These are phyloP conservation scores for Fraxinus quadrangulata DNA, from an alignment of 257 asterid genomes.

Conservation along the genomic window DNA sequence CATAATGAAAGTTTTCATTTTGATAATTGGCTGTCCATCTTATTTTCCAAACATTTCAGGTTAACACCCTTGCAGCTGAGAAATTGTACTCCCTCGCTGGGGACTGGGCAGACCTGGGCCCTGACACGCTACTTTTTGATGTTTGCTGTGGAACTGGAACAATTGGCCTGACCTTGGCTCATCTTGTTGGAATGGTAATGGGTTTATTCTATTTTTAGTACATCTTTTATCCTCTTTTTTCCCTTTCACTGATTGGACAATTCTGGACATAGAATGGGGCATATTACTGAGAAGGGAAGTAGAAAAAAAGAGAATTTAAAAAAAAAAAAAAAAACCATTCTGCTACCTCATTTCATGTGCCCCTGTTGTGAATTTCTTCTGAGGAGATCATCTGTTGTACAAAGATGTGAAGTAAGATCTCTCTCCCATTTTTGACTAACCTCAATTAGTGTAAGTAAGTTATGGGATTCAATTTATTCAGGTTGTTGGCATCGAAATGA, in stretches of 20 bases:
- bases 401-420: constrained; percentile 8
- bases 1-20: constrained; percentile 7
- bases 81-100: constrained; percentile 93
- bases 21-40: background rate
- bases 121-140: constrained; percentile 91
- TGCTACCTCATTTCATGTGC: constrained; percentile 21
- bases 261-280: constrained; percentile 3
- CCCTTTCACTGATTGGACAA: background rate
- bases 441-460: constrained; percentile 23
- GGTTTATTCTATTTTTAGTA: constrained; percentile 33
- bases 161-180: constrained; percentile 87
- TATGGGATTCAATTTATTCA: constrained; percentile 36
- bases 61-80: constrained; percentile 96
- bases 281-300: constrained; percentile 12
- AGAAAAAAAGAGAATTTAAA: constrained; percentile 7
- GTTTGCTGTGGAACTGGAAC: constrained; percentile 99
- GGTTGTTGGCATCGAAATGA: constrained; percentile 99
- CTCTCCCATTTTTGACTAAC: background rate
- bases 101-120: constrained; percentile 94
- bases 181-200: constrained; percentile 99
- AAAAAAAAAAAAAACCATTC: constrained; percentile 3
- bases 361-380: background rate
- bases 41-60: constrained; percentile 53
- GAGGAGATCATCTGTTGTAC: constrained; percentile 4
- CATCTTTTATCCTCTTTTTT: background rate